Base-by-base conservation (phyloP, 2,329 filamentous ascomycete species). In the Diplodia corticola region DNA sequence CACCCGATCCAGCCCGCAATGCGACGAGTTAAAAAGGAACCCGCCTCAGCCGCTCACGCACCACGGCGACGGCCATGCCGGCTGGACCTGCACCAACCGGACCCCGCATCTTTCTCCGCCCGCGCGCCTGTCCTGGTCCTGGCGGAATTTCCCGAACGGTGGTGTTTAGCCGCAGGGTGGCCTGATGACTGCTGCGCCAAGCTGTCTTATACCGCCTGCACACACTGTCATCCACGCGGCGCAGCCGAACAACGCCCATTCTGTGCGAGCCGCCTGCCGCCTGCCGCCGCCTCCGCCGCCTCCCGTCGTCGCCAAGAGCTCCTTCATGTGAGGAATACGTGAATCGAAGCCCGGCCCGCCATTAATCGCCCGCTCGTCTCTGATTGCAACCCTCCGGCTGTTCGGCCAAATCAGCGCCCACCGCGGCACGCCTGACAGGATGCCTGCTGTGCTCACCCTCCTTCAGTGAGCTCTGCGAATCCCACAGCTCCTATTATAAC, bases 151-250 rank as follows among this genome's bases (percentile, higher is more conserved):
- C 55, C 55, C 55, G 57, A 24, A 49, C 57, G 28, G 57, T n/a
- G 22, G 24, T 44, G n/a, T 49, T 49, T 35, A 61, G 44, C 57
- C 57, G 57, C 57, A 44, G 57, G 17, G 44, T 61, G 57, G 57
- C 44, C 57, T 61, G 57, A 61, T 61, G 57, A 35, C 40, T 49
- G 57, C 57, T 13, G 26, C 57, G 57, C 57, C 57, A 61, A 61
- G 57, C 13, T 26, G 17, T 61, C 57, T n/a, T n/a, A n/a, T 49
- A 49, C 57, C 5, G 22, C 24, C 33, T 48, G 37, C 55, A 20
- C 22, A n/a, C 20, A 26, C 13, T 26, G 22, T 28, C 54, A 30
- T 3, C 20, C n/a, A 20, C 37, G 33, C 53, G 51, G 17, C 51
- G 51, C 28, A 55, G 30, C 50, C 50, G 22, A 30, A 24, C 20